Percentiles rank a stretch among this genome's conserved stretches.
These are phyloP conservation scores for Aquilaria yunnanensis DNA, from an alignment of 345 rosid genomes.

Conservation along the genomic window DNA sequence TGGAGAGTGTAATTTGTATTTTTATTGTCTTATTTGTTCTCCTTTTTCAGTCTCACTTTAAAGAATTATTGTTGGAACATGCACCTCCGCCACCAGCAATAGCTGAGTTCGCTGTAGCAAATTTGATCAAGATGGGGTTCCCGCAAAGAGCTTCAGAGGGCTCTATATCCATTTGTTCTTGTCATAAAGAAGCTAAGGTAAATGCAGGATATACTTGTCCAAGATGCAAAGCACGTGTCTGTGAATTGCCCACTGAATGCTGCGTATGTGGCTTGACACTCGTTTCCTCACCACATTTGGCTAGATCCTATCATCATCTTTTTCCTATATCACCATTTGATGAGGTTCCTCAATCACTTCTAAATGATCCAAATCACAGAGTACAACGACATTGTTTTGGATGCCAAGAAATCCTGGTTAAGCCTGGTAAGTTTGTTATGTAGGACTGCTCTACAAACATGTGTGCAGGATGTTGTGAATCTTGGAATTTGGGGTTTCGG, in stretches of 20 bases:
- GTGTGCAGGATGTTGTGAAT: background rate
- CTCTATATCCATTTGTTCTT: slow-evolving; percentile 73
- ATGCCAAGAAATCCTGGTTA: slow-evolving; percentile 66
- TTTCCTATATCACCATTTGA: slow-evolving; percentile 85
- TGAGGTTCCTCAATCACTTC: slow-evolving; percentile 41
- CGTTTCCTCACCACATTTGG: slow-evolving; percentile 93
- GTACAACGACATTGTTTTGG: slow-evolving; percentile 64
- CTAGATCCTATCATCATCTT: slow-evolving; percentile 94
- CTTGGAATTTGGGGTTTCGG: no score
- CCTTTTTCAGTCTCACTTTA: slow-evolving; percentile 55
- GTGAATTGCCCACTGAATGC: slow-evolving; percentile 90
- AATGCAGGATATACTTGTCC: slow-evolving; percentile 89
- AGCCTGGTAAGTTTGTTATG: slow-evolving; percentile 39
- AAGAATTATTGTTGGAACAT: slow-evolving; percentile 78
- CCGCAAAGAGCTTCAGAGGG: slow-evolving; percentile 82
- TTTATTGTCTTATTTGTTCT: background rate
- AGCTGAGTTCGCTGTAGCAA: slow-evolving; percentile 83
- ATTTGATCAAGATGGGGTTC: slow-evolving; percentile 91
- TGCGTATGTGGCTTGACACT: slow-evolving; percentile 81
- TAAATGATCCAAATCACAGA: slow-evolving; percentile 29
- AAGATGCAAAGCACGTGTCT: slow-evolving; percentile 84
- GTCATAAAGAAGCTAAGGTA: slow-evolving; percentile 85
- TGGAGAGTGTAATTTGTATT: background rate
- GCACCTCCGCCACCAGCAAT: slow-evolving; percentile 97
- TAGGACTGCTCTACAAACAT: background rate